Evolutionary conservation across 106 monocot species (phyloP), one percentile per base, ranked within the genome.

Genomic region (Dactylorhiza incarnata): DNA sequence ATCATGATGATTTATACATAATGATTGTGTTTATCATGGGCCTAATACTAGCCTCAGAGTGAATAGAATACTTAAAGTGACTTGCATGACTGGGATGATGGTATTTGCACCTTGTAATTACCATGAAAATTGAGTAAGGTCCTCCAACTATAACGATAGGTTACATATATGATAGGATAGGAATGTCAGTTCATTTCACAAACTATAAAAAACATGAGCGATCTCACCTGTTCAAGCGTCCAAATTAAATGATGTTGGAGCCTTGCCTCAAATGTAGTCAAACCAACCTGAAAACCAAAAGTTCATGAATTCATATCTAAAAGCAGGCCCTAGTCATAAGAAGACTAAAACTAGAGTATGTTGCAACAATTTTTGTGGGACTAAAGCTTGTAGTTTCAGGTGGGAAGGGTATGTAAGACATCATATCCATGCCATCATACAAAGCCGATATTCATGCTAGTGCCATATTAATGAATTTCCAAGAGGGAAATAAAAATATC

Each of bases 171-270:
- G 20, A 22, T 2, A 56, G 56, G 17, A 59, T 22, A 59, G n/a
- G 58, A 59, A 59, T 7, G 58, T 19, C 22, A 6, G 22, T 59
- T 59, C 19, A 59, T 20, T 7, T 54, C 54, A 22, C n/a, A 59
- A 59, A 59, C 58, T 20, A 19, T 20, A 59, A n/a, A 59, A 59
- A 59, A 66, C 9, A 54, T 49, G 9, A 19, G 59, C 65, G 52
- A 24, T 4, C 77, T 15, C 47, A 99, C 99, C 94, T 94, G 91
- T 55, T 94, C 89, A 80, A 94, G 88, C 23, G 73, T 91, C 94
- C 94, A 99, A 62, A 91, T 14, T 70, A 99, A 84, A 84, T 92
- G 86, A 71, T 81, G 87, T 50, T 92, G 99, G 23, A 99, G 54
- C 74, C 82, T 92, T 78, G 91, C 88, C 73, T 85, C 77, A 77